Conservation (phyloP, 495 filamentous ascomycete species). For the Penicillium lividum region DNA sequence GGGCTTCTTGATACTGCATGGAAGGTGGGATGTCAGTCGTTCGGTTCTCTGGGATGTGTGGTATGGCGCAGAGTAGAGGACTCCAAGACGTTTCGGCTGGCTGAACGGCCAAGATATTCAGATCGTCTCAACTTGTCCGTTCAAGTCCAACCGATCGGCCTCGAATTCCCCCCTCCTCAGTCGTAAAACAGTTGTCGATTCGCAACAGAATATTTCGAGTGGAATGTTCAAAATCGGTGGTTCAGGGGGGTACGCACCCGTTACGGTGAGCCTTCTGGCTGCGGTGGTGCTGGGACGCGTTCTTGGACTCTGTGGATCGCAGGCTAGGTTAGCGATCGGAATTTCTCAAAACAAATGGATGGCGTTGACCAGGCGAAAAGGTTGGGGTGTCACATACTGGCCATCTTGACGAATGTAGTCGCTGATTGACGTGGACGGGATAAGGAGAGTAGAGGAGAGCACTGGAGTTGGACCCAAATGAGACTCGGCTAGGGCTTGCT, state of each 20-base stretch:
- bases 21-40: constrained; percentile 34
- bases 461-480: constrained; percentile 29
- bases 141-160: constrained; percentile 8
- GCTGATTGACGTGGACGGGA: constrained; percentile 38
- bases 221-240: constrained; percentile 1
- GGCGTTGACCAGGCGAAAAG: constrained; percentile 1
- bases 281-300: constrained; percentile 98
- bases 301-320: constrained; percentile 82
- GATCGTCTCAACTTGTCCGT: constrained; percentile 1
- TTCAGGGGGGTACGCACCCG: constrained; percentile 65
- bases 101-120: constrained; percentile 6
- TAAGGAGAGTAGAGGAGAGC: constrained; percentile 29
- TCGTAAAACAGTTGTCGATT: neutral
- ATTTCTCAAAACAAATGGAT: constrained; percentile 4
- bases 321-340: constrained; percentile 30
- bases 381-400: constrained; percentile 43
- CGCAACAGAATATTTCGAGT: neutral
- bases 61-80: neutral
- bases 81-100: neutral
- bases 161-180: neutral
- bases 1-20: constrained; percentile 96
- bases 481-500: constrained; percentile 44
- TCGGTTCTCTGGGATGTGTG: constrained; percentile 15
- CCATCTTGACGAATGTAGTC: constrained; percentile 55
- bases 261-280: constrained; percentile 95